Conservation (phyloP, 2,329 filamentous ascomycete genomes). For the Monilinia aucupariae region DNA sequence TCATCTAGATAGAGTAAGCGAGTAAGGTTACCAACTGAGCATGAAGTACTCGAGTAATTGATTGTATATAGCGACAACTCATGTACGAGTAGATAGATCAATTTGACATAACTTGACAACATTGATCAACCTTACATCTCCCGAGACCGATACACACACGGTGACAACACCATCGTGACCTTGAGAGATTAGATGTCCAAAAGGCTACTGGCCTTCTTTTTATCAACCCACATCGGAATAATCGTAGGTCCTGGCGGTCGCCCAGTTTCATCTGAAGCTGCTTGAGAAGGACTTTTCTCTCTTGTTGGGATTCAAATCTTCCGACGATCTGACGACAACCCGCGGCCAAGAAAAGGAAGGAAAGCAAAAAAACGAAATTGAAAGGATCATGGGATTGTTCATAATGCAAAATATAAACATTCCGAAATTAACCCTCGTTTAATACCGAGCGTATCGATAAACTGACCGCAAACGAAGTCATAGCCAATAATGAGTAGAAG, state of each 20-base stretch:
- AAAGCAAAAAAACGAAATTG: background rate
- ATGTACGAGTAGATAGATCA: background rate
- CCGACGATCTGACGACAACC: background rate
- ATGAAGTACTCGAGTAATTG: background rate
- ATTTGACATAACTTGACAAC: background rate
- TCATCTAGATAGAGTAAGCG: background rate
- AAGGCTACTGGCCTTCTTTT: background rate
- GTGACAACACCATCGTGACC: background rate
- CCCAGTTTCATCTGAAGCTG: background rate
- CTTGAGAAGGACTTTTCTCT: background rate
- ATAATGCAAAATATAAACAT: background rate
- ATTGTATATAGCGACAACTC: background rate
- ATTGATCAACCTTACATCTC: no score
- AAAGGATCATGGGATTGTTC: constrained; percentile 3
- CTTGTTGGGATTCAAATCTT: background rate
- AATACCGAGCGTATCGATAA: background rate
- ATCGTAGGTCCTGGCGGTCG: no score
- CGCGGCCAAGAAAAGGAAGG: no score
- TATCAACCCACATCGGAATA: background rate
- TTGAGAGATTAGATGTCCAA: background rate
- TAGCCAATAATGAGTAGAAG: no score
- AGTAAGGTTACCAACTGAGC: background rate
- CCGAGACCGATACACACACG: background rate
- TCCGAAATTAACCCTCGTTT: background rate
- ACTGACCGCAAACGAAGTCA: background rate